Base-by-base conservation (phyloP, 108 stramenopile species). In the Nitzschia sp. region DNA sequence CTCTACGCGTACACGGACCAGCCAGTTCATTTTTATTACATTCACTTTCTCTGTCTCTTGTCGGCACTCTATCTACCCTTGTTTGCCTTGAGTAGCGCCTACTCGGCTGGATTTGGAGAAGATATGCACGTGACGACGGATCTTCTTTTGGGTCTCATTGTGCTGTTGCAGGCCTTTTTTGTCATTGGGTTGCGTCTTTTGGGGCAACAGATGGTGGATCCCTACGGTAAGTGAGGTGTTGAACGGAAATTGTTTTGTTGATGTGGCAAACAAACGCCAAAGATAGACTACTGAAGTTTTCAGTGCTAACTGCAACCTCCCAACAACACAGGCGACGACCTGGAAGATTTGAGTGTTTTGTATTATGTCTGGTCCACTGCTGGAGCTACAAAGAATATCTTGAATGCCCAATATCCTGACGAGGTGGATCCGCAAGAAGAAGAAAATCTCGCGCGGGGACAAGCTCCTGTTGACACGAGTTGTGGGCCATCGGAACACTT, bases 11-110 rank as follows among this genome's bases (percentile, higher is more conserved):
- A 50, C 45, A 53, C 47, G 2, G 75, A 79, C 34, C 77, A 63
- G 25, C 78, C 82, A 31, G 58, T 76, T 29, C 78, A 63, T 5
- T 83, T 83, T 53, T 83, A 79, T 62, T 79, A 79, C 65, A 50
- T 79, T 38, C 82, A 83, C 65, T 83, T 83, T 66, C 45, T 79
- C 27, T 47, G 60, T 1, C 41, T 83, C 34, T 58, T 83, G 22
- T 75, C 78, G 13, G 66, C 67, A 9, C 30, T 79, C 4, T 83
- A 77, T 54, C 46, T 79, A 33, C 82, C 82, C 27, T 69, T 83
- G 8, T 80, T 77, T 54, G 75, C 82, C 0, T 50, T 83, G 16
- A 41, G 38, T 41, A 41, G 13, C 38, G 38, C 38, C 38, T 41
- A 41, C 13, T 6, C 38, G 38, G 53, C 71, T 13, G 70, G 63